Evolutionary conservation across 2,329 filamentous ascomycete genomes (phyloP).

Genomic region (Neophaeococcomyces mojaviensis): DNA sequence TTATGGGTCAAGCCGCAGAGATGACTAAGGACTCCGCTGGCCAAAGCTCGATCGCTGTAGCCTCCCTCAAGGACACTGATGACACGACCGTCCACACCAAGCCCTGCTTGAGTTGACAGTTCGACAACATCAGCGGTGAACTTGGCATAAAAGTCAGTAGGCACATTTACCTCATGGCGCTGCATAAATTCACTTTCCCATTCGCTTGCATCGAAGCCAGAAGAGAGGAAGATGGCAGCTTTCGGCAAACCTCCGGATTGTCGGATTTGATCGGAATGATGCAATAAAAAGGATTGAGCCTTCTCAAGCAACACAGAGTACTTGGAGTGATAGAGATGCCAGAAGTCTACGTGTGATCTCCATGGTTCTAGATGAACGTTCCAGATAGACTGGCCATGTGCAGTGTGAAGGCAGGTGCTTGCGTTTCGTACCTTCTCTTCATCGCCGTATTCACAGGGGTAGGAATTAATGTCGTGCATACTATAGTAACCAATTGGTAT

Average conservation of each 20-base stretch:
- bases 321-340: constrained; percentile 72
- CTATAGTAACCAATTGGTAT: constrained; percentile 92
- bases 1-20: constrained; percentile 63
- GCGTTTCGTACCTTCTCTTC: constrained; percentile 88
- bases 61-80: constrained; percentile 94
- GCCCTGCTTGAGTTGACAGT: constrained; percentile 70
- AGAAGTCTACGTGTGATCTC: constrained; percentile 78
- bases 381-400: constrained; percentile 90
- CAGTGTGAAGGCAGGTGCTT: constrained; percentile 87
- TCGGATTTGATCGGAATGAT: constrained; percentile 60
- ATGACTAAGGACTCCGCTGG: constrained; percentile 83
- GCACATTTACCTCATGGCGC: constrained; percentile 88
- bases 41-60: constrained; percentile 86
- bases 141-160: constrained; percentile 90
- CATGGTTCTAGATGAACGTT: constrained; percentile 89
- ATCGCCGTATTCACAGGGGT: constrained; percentile 91
- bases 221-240: constrained; percentile 87
- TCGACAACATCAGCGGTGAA: constrained; percentile 79
- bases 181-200: constrained; percentile 93
- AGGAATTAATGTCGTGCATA: constrained; percentile 96
- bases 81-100: constrained; percentile 71
- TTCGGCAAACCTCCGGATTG: constrained; percentile 57
- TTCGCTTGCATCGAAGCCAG: constrained; percentile 94
- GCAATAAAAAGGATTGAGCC: constrained; percentile 65
- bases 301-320: constrained; percentile 76